A percentile compares a stretch with the other conserved stretches of the same genome.
Evolutionary conservation across 306 rosid genomes (phyloP).

Genomic region (Abrus pulchellus): DNA sequence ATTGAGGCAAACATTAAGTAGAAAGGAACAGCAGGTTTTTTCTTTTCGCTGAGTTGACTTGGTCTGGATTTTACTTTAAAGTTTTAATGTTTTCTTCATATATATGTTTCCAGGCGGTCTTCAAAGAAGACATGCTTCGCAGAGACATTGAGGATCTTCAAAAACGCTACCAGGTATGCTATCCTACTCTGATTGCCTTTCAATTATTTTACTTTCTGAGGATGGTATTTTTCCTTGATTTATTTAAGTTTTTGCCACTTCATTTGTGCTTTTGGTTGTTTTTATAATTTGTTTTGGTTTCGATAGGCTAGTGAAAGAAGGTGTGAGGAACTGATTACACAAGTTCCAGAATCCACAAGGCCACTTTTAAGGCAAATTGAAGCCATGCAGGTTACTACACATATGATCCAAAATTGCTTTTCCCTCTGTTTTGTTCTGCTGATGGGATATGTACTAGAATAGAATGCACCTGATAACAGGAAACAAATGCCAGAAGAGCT

Average conservation of each 20-base stretch:
- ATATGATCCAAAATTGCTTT: slow-evolving; percentile 18
- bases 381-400: slow-evolving; percentile 89
- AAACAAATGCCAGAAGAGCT: slow-evolving; percentile 88
- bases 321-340: slow-evolving; percentile 93
- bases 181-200: slow-evolving; percentile 46
- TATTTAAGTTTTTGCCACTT: slow-evolving; percentile 29
- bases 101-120: slow-evolving; percentile 71
- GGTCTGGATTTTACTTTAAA: slow-evolving; percentile 21
- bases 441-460: slow-evolving; percentile 46
- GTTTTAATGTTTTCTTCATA: slow-evolving; percentile 21
- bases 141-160: slow-evolving; percentile 97
- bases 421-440: slow-evolving; percentile 46
- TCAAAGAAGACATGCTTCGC: slow-evolving; percentile 90
- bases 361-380: slow-evolving; percentile 98
- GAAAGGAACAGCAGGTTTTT: slow-evolving; percentile 96
- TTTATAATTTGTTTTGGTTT: slow-evolving; percentile 49
- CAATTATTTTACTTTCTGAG: slow-evolving; percentile 10
- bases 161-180: slow-evolving; percentile 89
- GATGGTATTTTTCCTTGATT: slow-evolving; percentile 37
- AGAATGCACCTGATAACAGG: slow-evolving; percentile 67
- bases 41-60: slow-evolving; percentile 44
- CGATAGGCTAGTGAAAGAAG: slow-evolving; percentile 97
- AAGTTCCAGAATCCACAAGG: slow-evolving; percentile 99
- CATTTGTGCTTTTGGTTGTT: slow-evolving; percentile 41
- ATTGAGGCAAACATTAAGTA: slow-evolving; percentile 91